phyloP scores from a whole-genome alignment of 2,329 filamentous ascomycete species.

The Cordyceps farinosa region DNA sequence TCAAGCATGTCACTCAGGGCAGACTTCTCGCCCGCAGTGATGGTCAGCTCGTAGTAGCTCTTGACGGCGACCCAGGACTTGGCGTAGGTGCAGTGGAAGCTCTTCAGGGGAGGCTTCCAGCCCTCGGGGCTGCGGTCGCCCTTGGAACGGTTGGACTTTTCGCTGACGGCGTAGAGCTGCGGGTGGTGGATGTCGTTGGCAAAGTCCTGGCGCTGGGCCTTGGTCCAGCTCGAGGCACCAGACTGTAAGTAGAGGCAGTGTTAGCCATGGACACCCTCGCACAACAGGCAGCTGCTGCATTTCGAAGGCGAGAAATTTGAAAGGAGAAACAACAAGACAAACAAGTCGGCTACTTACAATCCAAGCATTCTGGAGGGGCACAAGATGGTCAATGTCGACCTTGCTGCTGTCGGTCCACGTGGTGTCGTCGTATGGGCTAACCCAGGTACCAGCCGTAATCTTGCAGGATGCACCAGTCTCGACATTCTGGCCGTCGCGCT shows the following conservation, averaged over 20 bases:
- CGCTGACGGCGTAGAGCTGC: constrained; percentile 76
- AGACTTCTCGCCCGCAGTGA: constrained; percentile 69
- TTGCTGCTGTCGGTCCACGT: constrained; percentile 66
- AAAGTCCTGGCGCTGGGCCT: constrained; percentile 60
- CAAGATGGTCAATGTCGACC: constrained; percentile 80
- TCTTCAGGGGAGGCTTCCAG: constrained; percentile 69
- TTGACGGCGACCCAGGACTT: constrained; percentile 77
- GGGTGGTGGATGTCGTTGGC: constrained; percentile 75
- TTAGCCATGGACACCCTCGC: neutral
- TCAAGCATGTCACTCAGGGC: constrained; percentile 63
- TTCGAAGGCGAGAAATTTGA: neutral
- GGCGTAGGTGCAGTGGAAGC: constrained; percentile 76
- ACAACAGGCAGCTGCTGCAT: neutral
- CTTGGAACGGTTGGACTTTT: constrained; percentile 70
- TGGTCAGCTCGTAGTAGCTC: constrained; percentile 62
- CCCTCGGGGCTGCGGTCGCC: constrained; percentile 68
- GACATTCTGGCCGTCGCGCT: constrained; percentile 68
- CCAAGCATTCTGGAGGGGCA: constrained; percentile 79
- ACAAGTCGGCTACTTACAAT: constrained; percentile 44
- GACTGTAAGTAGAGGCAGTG: constrained; percentile 42
- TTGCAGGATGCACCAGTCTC: constrained; percentile 56
- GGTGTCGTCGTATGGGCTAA: constrained; percentile 68
- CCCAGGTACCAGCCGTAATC: constrained; percentile 65
- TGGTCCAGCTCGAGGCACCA: constrained; percentile 70
- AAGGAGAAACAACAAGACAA: neutral